Evolutionary conservation across 805 yeast genomes (phyloP).

Genomic region (Hanseniaspora jakobsenii): DNA sequence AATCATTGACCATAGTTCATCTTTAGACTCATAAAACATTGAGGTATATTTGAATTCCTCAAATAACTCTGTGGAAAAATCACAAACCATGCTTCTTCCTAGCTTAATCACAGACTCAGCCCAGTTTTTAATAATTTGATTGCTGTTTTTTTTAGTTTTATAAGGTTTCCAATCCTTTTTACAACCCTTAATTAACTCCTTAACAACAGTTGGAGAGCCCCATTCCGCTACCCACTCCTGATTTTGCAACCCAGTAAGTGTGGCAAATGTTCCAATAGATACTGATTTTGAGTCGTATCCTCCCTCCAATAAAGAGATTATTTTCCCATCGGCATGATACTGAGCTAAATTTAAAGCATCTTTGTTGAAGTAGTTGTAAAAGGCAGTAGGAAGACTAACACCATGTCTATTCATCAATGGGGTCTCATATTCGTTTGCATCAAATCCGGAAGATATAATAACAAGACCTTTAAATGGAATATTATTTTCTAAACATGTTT

Average conservation of each 20-base stretch:
- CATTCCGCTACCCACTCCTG: conserved; percentile 50
- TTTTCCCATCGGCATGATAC: conserved; percentile 46
- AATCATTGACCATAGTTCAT: too few relatives aligned
- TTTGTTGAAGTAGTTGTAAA: conserved; percentile 57
- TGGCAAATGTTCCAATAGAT: conserved; percentile 67
- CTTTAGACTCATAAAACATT: too few relatives aligned
- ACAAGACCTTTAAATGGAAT: conserved; percentile 45
- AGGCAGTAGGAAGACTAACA: conserved; percentile 69
- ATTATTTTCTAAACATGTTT: conserved; percentile 30
- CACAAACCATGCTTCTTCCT: conserved; percentile 53
- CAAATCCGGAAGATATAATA: conserved; percentile 77
- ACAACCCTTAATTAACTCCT: conserved; percentile 57
- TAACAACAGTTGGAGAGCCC: conserved; percentile 51
- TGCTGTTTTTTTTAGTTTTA: conserved; percentile 35
- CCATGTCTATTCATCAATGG: conserved; percentile 78
- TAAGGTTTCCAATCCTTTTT: conserved; percentile 52
- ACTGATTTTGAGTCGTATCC: conserved; percentile 79
- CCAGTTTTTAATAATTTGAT: conserved; percentile 45
- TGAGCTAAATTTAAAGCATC: conserved; percentile 63
- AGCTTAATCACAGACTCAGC: conserved; percentile 51
- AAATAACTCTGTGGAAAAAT: conserved; percentile 25
- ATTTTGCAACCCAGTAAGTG: conserved; percentile 55
- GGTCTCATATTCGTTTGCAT: conserved; percentile 72
- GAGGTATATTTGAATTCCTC: too few relatives aligned
- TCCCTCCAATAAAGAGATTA: conserved; percentile 66